Evolutionary conservation across 176 grass and related monocot genomes (phyloP), one percentile per base, ranked within the genome.

Genomic region (Paspalum notatum): DNA sequence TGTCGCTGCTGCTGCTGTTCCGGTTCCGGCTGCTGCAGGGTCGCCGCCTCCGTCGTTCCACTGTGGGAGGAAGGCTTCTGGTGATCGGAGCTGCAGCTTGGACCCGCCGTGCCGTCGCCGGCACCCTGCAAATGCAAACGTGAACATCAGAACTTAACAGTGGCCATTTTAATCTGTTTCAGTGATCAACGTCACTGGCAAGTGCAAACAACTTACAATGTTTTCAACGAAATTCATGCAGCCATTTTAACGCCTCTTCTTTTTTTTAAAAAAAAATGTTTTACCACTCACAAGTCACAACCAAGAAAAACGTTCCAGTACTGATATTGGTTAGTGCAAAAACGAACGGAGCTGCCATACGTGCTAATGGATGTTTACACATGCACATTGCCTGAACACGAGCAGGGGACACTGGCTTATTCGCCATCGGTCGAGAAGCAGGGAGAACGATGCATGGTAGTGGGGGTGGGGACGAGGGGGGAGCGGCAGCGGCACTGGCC

Each of bases 11-110:
- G 58, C 20, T 85, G 44, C 62, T 53, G 56, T 53, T 66, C 51
- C 37, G 49, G 71, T 40, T 89, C 56, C n/a, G 75, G 80, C 20
- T 77, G 61, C 45, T 78, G 57, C 12, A 27, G 40, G n/a, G 74
- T 45, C 60, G 2, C 68, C 15, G 68, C 74, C 32, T 72, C 72
- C 17, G 79, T 45, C 18, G 70, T 54, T 49, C 57, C 54, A 8
- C 62, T 79, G 43, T 76, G 18, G 2, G 85, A 71, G 54, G 77
- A 82, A 4, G 16, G 52, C 76, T 57, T 85, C 62, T 61, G 74
- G 18, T 78, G 60, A 27, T 50, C 66, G 27, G 62, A 61, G 80
- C 88, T 63, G 53, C 13, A 42, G 26, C 72, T 81, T 51, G 74
- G 47, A 21, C 58, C 39, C 5, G 38, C 43, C 17, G 18, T 32